Evolutionary conservation across 2,329 filamentous ascomycete genomes (phyloP).

Genomic region (Pyrenophora seminiperda): DNA sequence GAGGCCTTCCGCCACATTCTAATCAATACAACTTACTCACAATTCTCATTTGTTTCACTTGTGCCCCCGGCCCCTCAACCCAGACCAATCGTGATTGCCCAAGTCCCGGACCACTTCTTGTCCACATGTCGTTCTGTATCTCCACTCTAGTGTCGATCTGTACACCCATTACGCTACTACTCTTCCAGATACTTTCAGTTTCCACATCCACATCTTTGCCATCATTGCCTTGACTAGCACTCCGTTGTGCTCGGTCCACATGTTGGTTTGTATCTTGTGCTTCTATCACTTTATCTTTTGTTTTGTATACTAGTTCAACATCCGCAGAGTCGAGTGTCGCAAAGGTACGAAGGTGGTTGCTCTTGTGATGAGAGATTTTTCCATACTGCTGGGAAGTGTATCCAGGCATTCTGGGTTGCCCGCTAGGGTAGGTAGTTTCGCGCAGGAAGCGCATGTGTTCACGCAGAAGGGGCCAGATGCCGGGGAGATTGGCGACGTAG

Average conservation of each 20-base stretch:
- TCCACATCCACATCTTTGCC: conserved; percentile 16
- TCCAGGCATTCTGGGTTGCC: conserved; percentile 18
- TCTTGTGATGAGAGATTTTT: conserved; percentile 19
- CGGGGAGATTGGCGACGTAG: conserved; percentile 60
- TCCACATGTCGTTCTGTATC: conserved; percentile 31
- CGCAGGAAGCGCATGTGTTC: conserved; percentile 48
- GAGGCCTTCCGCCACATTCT: too few relatives aligned
- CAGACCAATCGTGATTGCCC: conserved; percentile 8
- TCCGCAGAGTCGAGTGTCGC: conserved; percentile 25
- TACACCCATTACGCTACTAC: conserved; percentile 23
- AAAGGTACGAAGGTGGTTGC: conserved; percentile 16
- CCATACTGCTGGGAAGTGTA: conserved; percentile 28
- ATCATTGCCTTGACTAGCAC: conserved; percentile 27
- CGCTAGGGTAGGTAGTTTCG: conserved; percentile 24
- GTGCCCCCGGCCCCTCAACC: conserved; percentile 15
- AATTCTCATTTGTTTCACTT: conserved; percentile 1
- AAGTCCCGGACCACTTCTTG: conserved; percentile 7
- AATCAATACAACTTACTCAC: too few relatives aligned
- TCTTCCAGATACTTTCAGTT: conserved; percentile 12
- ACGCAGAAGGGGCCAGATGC: conserved; percentile 59
- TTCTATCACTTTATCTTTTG: conserved; percentile 13
- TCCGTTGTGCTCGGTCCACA: background rate
- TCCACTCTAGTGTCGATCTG: conserved; percentile 38
- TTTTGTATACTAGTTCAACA: conserved; percentile 25
- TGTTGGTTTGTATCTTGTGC: conserved; percentile 12